These are phyloP conservation scores for Blastocystis sp. DNA, from an alignment of 352 stramenopile species.

Conservation along the genomic window DNA sequence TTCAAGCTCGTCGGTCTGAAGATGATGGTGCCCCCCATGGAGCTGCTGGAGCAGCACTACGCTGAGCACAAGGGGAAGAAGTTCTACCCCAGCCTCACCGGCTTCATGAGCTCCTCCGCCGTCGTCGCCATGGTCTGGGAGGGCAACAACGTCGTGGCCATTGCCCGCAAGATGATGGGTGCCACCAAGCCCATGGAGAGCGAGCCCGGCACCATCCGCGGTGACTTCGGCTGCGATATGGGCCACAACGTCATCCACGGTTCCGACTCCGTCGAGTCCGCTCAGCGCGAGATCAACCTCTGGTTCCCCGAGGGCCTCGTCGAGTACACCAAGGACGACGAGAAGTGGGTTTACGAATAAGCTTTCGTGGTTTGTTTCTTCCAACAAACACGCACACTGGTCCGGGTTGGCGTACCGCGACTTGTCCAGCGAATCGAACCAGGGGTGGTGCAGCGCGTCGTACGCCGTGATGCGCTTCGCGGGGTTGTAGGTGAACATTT, in stretches of 20 bases:
- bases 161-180: constrained; percentile 91
- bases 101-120: constrained; percentile 89
- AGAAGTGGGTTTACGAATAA: constrained; percentile 90
- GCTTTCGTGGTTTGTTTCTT: not conserved
- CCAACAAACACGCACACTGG: constrained; percentile 10
- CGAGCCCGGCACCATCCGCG: constrained; percentile 90
- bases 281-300: constrained; percentile 91
- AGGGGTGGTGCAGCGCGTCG: constrained; percentile 63
- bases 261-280: constrained; percentile 92
- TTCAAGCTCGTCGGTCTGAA: constrained; percentile 95
- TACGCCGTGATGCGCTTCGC: constrained; percentile 56
- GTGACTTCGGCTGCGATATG: constrained; percentile 85
- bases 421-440: constrained; percentile 67
- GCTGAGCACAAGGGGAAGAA: constrained; percentile 86
- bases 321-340: constrained; percentile 84
- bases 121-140: constrained; percentile 80
- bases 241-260: constrained; percentile 92
- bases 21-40: constrained; percentile 77
- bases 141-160: constrained; percentile 85
- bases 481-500: constrained; percentile 65
- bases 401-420: constrained; percentile 57
- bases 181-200: constrained; percentile 91
- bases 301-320: constrained; percentile 92
- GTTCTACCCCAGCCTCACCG: constrained; percentile 87
- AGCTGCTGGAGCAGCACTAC: constrained; percentile 84